These are phyloP conservation scores for Candida sakaeoensis DNA, from an alignment of 805 yeast species.

Conservation along the genomic window DNA sequence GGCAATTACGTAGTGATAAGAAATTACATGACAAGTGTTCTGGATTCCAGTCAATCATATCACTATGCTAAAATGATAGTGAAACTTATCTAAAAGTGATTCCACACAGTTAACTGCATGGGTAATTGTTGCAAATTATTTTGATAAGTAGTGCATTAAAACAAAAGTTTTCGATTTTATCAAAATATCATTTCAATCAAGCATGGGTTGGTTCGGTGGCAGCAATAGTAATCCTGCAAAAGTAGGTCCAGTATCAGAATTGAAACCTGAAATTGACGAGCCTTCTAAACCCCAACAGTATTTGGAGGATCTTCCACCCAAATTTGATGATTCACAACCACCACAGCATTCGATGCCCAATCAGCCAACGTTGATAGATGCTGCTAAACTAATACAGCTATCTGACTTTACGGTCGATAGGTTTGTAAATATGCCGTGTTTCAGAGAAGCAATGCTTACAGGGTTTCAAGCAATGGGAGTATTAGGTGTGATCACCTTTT, in stretches of 20 bases:
- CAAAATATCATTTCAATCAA: not conserved
- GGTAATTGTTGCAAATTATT: not conserved
- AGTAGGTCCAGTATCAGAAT: conserved; percentile 33
- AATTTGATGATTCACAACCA: conserved; percentile 34
- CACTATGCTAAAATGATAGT: no score
- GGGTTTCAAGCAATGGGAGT: conserved; percentile 74
- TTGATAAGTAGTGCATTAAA: not conserved
- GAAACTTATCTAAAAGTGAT: no score
- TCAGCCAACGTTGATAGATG: conserved; percentile 25
- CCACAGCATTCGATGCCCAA: conserved; percentile 4
- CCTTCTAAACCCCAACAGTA: conserved; percentile 18
- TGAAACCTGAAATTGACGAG: conserved; percentile 5
- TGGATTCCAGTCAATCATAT: no score
- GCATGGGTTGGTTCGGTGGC: conserved; percentile 44
- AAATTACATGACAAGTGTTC: no score
- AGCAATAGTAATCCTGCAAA: conserved; percentile 24
- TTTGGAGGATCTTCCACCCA: conserved; percentile 52
- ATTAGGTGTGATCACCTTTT: conserved; percentile 60
- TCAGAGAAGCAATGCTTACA: conserved; percentile 72
- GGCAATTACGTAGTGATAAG: no score
- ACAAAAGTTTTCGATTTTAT: not conserved
- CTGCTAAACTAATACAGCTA: conserved; percentile 38
- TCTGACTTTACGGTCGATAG: conserved; percentile 52
- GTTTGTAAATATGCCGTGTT: conserved; percentile 65
- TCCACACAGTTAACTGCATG: no score